Percentiles rank a stretch among this genome's conserved stretches.
phyloP scores from a whole-genome alignment of 2,329 filamentous ascomycete genomes.

The Fusarium sambucinum region DNA sequence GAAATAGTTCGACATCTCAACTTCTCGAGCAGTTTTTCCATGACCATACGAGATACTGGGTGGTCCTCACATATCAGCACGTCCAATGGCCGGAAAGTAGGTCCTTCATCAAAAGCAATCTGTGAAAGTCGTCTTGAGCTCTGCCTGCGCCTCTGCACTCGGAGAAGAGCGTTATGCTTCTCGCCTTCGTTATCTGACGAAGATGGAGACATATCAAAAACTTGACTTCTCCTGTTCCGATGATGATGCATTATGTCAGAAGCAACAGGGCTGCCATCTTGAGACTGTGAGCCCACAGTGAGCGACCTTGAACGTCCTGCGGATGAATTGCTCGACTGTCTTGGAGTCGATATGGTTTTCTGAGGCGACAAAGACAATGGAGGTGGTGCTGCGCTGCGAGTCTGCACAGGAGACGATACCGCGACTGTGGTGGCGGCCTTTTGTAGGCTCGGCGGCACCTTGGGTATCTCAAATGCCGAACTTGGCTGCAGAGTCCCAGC shows the following conservation, averaged over 20 bases:
- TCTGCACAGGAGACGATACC: conserved; percentile 70
- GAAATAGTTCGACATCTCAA: conserved; percentile 93
- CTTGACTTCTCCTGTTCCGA: conserved; percentile 91
- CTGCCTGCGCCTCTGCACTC: conserved; percentile 93
- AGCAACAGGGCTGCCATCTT: conserved; percentile 84
- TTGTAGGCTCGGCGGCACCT: conserved; percentile 69
- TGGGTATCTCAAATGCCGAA: conserved; percentile 78
- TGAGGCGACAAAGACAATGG: conserved; percentile 71
- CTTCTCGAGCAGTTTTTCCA: conserved; percentile 97
- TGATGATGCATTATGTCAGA: conserved; percentile 80
- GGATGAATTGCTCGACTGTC: conserved; percentile 71
- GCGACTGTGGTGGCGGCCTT: conserved; percentile 69
- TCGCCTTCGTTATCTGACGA: conserved; percentile 98
- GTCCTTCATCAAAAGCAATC: conserved; percentile 85
- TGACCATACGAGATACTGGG: conserved; percentile 96
- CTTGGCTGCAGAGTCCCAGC: conserved; percentile 73
- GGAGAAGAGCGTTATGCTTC: conserved; percentile 87
- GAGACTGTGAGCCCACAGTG: conserved; percentile 94
- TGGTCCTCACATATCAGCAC: conserved; percentile 98
- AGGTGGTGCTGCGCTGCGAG: conserved; percentile 63
- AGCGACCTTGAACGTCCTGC: conserved; percentile 83
- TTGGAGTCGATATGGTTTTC: conserved; percentile 70
- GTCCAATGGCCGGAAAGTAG: conserved; percentile 89
- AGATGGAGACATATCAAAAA: conserved; percentile 96
- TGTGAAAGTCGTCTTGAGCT: conserved; percentile 95